Evolutionary conservation across 441 rosid genomes (phyloP).

Genomic region (Bocquillonia castaneifolia): DNA sequence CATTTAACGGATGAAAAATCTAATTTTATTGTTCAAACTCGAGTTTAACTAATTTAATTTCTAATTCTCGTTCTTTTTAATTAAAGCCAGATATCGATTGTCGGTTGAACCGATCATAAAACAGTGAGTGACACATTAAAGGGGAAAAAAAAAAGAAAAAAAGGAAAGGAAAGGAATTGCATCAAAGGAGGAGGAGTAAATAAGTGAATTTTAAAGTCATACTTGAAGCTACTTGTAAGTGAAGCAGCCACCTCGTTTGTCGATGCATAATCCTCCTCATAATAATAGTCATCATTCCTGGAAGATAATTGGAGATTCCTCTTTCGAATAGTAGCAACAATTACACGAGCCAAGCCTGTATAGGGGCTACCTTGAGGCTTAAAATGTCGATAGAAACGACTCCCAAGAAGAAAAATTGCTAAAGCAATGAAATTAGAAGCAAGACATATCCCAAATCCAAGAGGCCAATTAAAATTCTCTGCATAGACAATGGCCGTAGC

Average conservation of each 20-base stretch:
- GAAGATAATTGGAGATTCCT: neutral
- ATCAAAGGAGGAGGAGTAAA: neutral
- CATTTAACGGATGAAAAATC: too few species aligned
- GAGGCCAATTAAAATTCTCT: slow-evolving; percentile 42
- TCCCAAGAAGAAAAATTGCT: slow-evolving; percentile 31
- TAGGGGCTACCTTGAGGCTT: slow-evolving; percentile 50
- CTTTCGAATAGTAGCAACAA: slow-evolving; percentile 26
- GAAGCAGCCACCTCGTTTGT: neutral
- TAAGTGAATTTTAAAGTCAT: neutral
- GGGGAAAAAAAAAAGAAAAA: too few species aligned
- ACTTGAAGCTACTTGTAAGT: neutral
- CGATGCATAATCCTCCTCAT: neutral
- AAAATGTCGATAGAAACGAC: slow-evolving; percentile 29
- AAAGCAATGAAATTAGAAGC: slow-evolving; percentile 32
- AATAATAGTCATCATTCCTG: neutral
- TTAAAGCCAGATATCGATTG: too few species aligned
- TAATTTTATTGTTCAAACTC: too few species aligned
- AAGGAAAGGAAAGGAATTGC: too few species aligned
- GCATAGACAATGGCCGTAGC: slow-evolving; percentile 34
- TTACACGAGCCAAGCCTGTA: slow-evolving; percentile 36
- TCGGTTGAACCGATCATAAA: too few species aligned
- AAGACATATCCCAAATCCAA: slow-evolving; percentile 38
- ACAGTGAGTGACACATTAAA: too few species aligned
- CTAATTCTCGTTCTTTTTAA: too few species aligned
- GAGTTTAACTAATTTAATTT: too few species aligned